phyloP scores from a whole-genome alignment of 1,139 yeast genomes.

The Yamadazyma membranifaciens region DNA sequence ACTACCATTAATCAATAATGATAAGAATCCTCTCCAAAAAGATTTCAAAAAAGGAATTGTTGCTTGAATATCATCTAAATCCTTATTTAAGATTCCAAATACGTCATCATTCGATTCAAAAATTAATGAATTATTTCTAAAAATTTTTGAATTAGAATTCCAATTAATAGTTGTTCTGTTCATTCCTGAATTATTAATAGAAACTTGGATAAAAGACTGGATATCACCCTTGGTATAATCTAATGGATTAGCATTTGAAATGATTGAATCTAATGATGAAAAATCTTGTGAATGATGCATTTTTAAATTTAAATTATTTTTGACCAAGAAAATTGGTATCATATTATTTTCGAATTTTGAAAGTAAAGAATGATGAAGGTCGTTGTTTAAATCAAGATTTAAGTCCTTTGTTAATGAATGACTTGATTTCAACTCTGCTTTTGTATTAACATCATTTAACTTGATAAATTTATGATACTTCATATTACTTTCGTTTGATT shows the following conservation, averaged over 20 bases:
- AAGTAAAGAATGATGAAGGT: slow-evolving; percentile 6
- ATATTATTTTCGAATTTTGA: slow-evolving; percentile 10
- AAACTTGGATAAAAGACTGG: slow-evolving; percentile 29
- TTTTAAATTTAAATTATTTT: slow-evolving; percentile 13
- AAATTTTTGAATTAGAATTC: slow-evolving; percentile 34
- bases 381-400: slow-evolving; percentile 1
- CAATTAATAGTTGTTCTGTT: slow-evolving; percentile 27
- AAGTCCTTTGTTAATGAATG: slow-evolving; percentile 5
- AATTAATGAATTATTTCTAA: slow-evolving; percentile 22
- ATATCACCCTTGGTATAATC: slow-evolving; percentile 26
- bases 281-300: slow-evolving; percentile 13
- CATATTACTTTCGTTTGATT: slow-evolving; percentile 3
- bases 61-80: slow-evolving; percentile 23
- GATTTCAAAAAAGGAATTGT: slow-evolving; percentile 39
- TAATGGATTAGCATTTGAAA: slow-evolving; percentile 17
- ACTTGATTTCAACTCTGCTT: slow-evolving; percentile 8
- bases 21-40: slow-evolving; percentile 42
- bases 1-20: slow-evolving; percentile 37
- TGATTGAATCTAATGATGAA: slow-evolving; percentile 16
- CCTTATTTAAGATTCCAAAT: slow-evolving; percentile 31
- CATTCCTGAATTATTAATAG: slow-evolving; percentile 15
- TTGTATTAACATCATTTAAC: slow-evolving; percentile 5
- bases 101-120: slow-evolving; percentile 30
- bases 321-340: slow-evolving; percentile 10
- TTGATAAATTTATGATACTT: slow-evolving; percentile 15